These are phyloP conservation scores for Thinopyrum elongatum DNA, from an alignment of 176 grass and related monocot species.

Conservation along the genomic window DNA sequence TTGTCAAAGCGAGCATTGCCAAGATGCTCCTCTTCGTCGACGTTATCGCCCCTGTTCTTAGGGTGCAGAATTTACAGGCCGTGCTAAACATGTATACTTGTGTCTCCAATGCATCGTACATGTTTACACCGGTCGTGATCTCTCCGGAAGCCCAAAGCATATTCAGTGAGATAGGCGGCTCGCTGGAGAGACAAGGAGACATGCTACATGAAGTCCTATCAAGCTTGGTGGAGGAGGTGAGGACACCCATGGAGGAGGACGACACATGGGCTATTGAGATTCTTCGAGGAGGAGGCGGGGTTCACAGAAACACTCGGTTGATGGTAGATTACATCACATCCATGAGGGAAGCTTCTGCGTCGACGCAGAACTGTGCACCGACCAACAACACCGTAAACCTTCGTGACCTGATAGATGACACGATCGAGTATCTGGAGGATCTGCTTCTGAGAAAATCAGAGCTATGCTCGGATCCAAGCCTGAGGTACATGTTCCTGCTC, in stretches of 20 bases:
- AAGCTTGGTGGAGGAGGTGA: neutral
- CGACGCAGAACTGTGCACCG: neutral
- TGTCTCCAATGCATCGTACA: neutral
- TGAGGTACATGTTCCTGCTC: slow-evolving; percentile 1
- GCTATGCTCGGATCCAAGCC: neutral
- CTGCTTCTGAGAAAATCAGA: neutral
- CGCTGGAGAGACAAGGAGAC: neutral
- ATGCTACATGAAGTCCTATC: neutral
- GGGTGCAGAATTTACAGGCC: too few relatives aligned
- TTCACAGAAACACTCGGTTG: neutral
- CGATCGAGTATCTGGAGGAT: neutral
- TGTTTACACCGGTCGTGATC: neutral
- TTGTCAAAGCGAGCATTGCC: too few relatives aligned
- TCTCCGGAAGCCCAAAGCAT: neutral
- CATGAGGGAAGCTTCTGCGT: neutral
- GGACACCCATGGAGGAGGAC: neutral
- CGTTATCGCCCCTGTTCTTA: too few relatives aligned
- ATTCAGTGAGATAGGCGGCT: neutral
- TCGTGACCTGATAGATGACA: neutral
- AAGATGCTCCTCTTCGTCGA: too few relatives aligned
- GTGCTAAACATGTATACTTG: neutral
- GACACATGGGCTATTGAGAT: neutral
- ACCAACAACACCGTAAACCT: neutral
- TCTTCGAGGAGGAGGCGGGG: neutral
- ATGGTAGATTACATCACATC: neutral